Base-by-base conservation (phyloP, 306 rosid species). In the Clitoria ternatea region DNA sequence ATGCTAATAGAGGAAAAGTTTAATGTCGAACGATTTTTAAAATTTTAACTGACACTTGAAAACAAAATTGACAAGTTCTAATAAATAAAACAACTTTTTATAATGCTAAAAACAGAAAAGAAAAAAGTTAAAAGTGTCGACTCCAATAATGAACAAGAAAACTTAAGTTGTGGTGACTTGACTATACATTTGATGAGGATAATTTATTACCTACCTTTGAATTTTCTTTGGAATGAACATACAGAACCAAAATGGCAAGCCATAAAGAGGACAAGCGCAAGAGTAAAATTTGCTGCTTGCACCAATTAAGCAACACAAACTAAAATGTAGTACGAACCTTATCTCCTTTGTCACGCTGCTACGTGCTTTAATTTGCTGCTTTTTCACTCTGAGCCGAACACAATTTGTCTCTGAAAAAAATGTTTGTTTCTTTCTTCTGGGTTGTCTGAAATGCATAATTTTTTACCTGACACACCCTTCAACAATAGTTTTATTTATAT, bases 301-400 rank as follows among this genome's bases (percentile, higher is more conserved):
- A 67, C 80, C 33, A 81, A 72, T 33, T 54, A 48, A 53, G 72
- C 49, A 80, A 53, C 43, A 57, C 60, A 42, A 69, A 39, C 77
- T 22, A 72, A 26, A 70, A 69, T 52, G 49, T 48, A 7, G 33
- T 27, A 69, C 56, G 50, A 47, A 71, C 82, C 89, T 82, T 77
- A 77, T 85, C 84, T 75, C 73, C 61, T 78, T 64, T 76, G 60
- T 37, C 57, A 77, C 68, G 52, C 24, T 61, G 33, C 24, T 60
- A 11, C 53, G 14, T 23, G 66, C 59, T 65, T 60, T n/a, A n/a
- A n/a, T n/a, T n/a, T 24, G 66, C 7, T 72, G 78, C 68, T 39
- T 61, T 66, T 30, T 79, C 79, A 69, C 9, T 81, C 83, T 73
- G 72, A 66, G 69, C 44, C 76, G 48, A 73, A 74, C 83, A 76